Base-by-base conservation (phyloP, 2,329 filamentous ascomycete genomes). In the Apiospora hydei region DNA sequence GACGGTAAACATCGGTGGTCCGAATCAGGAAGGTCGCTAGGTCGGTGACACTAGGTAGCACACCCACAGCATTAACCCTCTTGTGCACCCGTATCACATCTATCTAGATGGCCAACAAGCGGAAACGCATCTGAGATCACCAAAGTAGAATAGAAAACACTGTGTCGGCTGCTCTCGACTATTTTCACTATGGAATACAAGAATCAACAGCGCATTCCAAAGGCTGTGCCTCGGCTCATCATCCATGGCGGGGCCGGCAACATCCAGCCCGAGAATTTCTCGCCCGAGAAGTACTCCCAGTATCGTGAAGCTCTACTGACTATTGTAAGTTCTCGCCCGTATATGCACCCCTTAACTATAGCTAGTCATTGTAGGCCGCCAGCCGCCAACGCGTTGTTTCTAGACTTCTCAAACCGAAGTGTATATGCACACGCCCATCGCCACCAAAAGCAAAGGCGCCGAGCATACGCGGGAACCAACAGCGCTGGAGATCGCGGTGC, bases 191-290 rank as follows among this genome's bases (percentile, higher is more conserved):
- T 87, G 85, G 82, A 86, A 71, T 85, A 84, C 76, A 83, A 81
- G 71, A 72, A 68, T 6, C 79, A 77, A 41, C n/a, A 51, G 4
- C 10, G 7, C 21, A 74, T 4, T 71, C 53, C 26, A 70, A 51
- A 30, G 44, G 47, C 21, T 69, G 73, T 86, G 46, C 91, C 91
- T 4, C 86, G 90, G 13, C 80, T 93, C 44, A 91, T 93, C 78
- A 89, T 94, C 77, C 92, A 94, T 77, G 93, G 92, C 78, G 92
- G 92, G 46, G 92, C 93, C 1, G 92, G 92, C 67, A 91, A 92
- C 78, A 91, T 94, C 76, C 86, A 85, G 38, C 91, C 88, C 4
- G 80, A 85, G 10, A 89, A 86, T 72, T 86, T 93, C 53, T 85
- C 90, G 4, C 87, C 88, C 0, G 84, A 88, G 24, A 85, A 88